Evolutionary conservation across 176 grass and related monocot genomes (phyloP).

Genomic region (Zizania latifolia): DNA sequence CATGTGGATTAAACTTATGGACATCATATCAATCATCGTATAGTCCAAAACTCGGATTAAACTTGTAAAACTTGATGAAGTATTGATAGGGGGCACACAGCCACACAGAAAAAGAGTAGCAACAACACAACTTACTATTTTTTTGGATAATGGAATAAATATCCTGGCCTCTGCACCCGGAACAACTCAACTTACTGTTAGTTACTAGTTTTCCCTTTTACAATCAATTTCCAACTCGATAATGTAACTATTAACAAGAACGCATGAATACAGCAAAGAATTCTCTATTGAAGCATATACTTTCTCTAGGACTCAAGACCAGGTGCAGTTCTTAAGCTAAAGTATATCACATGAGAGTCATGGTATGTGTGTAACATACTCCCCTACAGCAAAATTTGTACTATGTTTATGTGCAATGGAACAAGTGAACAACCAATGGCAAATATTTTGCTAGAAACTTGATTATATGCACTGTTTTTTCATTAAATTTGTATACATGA

Average conservation of each 20-base stretch:
- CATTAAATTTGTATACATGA: constrained; percentile 1
- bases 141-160: too few species aligned
- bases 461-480: background rate
- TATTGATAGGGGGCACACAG: background rate
- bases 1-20: background rate
- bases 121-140: too few species aligned
- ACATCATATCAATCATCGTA: background rate
- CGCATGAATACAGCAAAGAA: background rate
- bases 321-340: background rate
- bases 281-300: constrained; percentile 7
- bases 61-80: background rate
- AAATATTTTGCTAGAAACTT: background rate
- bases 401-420: constrained; percentile 5
- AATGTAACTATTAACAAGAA: background rate
- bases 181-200: background rate
- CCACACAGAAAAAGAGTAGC: background rate
- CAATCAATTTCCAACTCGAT: background rate
- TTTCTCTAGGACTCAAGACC: constrained; percentile 1
- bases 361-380: background rate
- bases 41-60: background rate
- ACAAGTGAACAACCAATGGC: background rate
- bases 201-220: background rate
- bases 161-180: too few species aligned
- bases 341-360: background rate
- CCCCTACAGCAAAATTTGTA: background rate